Evolutionary conservation across 495 filamentous ascomycete species (phyloP).

Genomic region (Hypomontagnella submonticulosa): DNA sequence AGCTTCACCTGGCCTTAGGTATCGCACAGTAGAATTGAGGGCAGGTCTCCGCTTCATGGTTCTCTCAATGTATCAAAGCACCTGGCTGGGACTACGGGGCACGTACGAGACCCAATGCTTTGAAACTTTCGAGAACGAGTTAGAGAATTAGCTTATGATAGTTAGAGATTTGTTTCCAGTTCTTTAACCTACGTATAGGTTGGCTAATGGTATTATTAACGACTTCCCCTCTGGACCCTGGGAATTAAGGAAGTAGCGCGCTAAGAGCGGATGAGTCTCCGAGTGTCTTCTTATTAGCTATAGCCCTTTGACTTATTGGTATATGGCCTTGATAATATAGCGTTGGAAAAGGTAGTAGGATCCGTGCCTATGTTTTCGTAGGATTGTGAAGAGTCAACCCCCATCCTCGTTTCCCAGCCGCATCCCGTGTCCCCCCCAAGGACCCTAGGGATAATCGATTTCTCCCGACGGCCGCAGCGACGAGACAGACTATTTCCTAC

Average conservation of each 20-base stretch:
- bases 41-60: slow-evolving; percentile 2
- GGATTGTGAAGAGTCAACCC: slow-evolving; percentile 4
- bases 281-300: slow-evolving; percentile 9
- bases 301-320: background rate
- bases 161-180: background rate
- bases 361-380: background rate
- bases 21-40: background rate
- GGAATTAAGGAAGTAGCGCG: slow-evolving; percentile 5
- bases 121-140: slow-evolving; percentile 15
- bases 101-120: background rate
- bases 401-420: slow-evolving; percentile 7
- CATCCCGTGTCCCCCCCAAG: slow-evolving; percentile 5
- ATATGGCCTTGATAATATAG: background rate
- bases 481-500: slow-evolving; percentile 21
- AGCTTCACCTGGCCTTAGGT: too few relatives aligned
- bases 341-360: slow-evolving; percentile 1
- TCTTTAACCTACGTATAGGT: background rate
- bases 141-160: background rate
- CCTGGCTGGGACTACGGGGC: too few relatives aligned
- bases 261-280: slow-evolving; percentile 18
- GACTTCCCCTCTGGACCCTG: slow-evolving; percentile 1
- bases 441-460: slow-evolving; percentile 17
- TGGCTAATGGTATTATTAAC: slow-evolving; percentile 2
- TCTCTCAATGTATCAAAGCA: slow-evolving; percentile 12
- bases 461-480: slow-evolving; percentile 24